A percentile compares a stretch with the other conserved stretches of the same genome.
Evolutionary conservation across 2,329 filamentous ascomycete genomes (phyloP).

Genomic region (Pestalotiopsis sp.): DNA sequence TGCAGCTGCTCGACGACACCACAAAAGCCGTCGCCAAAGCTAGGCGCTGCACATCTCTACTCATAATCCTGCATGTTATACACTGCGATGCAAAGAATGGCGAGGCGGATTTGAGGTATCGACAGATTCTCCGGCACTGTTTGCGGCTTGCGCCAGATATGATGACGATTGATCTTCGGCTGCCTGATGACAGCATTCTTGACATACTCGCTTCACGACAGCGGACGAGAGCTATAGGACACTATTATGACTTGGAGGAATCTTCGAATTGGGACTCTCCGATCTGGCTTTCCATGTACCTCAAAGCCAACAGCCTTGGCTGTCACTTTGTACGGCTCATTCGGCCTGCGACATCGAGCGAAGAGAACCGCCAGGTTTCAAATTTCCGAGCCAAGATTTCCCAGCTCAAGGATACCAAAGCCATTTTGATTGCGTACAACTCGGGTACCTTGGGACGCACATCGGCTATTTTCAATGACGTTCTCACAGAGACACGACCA

Average conservation of each 20-base stretch:
- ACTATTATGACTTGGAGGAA: slow-evolving; percentile 17
- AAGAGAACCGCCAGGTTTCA: slow-evolving; percentile 65
- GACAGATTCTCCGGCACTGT: too few relatives aligned
- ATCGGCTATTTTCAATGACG: slow-evolving; percentile 68
- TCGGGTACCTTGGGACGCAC: slow-evolving; percentile 63
- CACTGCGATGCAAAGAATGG: too few relatives aligned
- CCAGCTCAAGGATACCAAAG: slow-evolving; percentile 40
- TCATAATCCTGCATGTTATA: too few relatives aligned
- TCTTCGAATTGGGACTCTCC: slow-evolving; percentile 57
- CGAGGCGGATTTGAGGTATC: too few relatives aligned
- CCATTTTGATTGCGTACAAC: slow-evolving; percentile 67
- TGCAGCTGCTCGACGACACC: too few relatives aligned
- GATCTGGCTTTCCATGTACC: slow-evolving; percentile 59
- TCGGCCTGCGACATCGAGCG: slow-evolving; percentile 55
- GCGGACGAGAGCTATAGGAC: background rate
- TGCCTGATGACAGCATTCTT: background rate
- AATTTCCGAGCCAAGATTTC: slow-evolving; percentile 54
- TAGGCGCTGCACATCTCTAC: too few relatives aligned
- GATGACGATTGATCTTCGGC: background rate
- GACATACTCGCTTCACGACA: background rate
- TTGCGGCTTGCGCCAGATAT: background rate
- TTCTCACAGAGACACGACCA: slow-evolving; percentile 63
- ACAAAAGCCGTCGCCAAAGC: too few relatives aligned
- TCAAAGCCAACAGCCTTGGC: slow-evolving; percentile 56
- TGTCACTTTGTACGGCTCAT: slow-evolving; percentile 66